phyloP scores from a whole-genome alignment of 148 eudicot genomes.

The Spergularia bocconei region DNA sequence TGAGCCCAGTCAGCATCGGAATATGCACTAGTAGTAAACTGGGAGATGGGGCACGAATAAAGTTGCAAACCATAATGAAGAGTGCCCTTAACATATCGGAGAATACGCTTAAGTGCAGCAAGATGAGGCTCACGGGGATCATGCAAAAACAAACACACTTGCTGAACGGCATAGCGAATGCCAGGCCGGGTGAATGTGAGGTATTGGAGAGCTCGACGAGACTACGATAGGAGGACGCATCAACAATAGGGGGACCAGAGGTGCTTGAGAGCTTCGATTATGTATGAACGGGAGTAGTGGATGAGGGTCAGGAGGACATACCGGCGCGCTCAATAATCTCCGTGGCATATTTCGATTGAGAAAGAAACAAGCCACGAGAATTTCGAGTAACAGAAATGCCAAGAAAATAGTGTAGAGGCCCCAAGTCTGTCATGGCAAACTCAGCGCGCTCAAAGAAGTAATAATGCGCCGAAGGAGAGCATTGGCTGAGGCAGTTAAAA shows the following conservation, averaged over 20 bases:
- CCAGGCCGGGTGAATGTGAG: conserved; percentile 4
- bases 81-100: background rate
- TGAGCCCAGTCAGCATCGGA: background rate
- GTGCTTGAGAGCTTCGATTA: background rate
- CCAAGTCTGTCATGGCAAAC: background rate
- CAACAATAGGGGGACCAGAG: background rate
- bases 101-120: background rate
- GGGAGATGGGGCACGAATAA: background rate
- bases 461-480: background rate
- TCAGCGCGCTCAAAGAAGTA: background rate
- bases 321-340: background rate
- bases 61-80: background rate
- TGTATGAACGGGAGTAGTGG: background rate
- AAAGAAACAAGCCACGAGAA: too few species aligned
- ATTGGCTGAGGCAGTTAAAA: background rate
- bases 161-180: background rate
- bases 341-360: background rate
- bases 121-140: background rate
- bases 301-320: background rate
- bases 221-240: background rate
- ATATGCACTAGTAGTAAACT: background rate
- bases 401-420: background rate
- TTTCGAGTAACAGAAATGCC: conserved; percentile 1
- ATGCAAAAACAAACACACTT: background rate
- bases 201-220: background rate